A percentile compares a stretch with the other conserved stretches of the same genome.
phyloP scores from a whole-genome alignment of 495 filamentous ascomycete genomes.

The Neurospora sp. region DNA sequence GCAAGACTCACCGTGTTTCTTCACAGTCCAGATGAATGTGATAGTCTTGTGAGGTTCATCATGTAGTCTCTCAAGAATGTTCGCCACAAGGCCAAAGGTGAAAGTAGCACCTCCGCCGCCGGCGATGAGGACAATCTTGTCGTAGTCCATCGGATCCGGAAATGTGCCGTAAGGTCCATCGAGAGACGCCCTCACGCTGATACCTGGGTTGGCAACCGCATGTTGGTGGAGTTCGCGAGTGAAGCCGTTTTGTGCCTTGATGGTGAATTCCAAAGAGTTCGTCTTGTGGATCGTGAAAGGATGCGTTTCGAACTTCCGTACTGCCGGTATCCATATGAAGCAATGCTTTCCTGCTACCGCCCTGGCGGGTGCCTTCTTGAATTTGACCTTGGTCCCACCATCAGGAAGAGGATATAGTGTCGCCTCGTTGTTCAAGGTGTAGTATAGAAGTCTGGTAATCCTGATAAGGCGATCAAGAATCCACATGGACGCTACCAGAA shows the following conservation, averaged over 20 bases:
- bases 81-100: slow-evolving; percentile 43
- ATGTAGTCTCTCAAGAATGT: slow-evolving; percentile 36
- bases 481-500: slow-evolving; percentile 42
- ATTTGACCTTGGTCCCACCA: slow-evolving; percentile 44
- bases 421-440: slow-evolving; percentile 46
- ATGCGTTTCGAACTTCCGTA: slow-evolving; percentile 47
- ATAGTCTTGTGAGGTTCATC: slow-evolving; percentile 35
- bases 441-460: slow-evolving; percentile 32
- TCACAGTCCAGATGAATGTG: slow-evolving; percentile 46
- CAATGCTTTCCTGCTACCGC: slow-evolving; percentile 49
- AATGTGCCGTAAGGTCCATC: slow-evolving; percentile 52
- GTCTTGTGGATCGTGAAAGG: slow-evolving; percentile 52
- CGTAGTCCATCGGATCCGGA: slow-evolving; percentile 44
- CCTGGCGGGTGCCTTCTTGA: slow-evolving; percentile 35
- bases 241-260: slow-evolving; percentile 47
- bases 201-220: slow-evolving; percentile 39
- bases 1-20: slow-evolving; percentile 33
- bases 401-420: slow-evolving; percentile 45
- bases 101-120: slow-evolving; percentile 52
- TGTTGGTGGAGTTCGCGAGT: slow-evolving; percentile 43
- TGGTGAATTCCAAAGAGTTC: slow-evolving; percentile 42
- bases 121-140: slow-evolving; percentile 48
- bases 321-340: slow-evolving; percentile 51
- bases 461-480: slow-evolving; percentile 42
- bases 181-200: slow-evolving; percentile 37